Evolutionary conservation across 768 basidiomycete species (phyloP).

Genomic region (Termitomyces eurrhizus): DNA sequence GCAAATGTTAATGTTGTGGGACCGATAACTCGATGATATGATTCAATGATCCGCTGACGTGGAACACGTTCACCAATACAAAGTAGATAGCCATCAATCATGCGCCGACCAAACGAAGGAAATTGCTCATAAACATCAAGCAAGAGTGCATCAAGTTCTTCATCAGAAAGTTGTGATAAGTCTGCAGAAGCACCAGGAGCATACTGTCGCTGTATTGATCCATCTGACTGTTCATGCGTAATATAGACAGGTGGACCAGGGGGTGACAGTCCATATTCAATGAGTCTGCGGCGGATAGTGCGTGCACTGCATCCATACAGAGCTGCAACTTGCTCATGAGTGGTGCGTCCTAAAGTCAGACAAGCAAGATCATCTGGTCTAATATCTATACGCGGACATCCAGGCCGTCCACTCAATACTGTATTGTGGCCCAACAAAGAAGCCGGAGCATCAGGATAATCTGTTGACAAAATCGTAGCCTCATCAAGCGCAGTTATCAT

Average conservation of each 20-base stretch:
- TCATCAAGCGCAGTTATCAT: background rate
- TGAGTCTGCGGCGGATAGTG: background rate
- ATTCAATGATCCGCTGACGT: background rate
- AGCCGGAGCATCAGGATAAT: background rate
- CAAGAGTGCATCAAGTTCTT: background rate
- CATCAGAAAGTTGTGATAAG: background rate
- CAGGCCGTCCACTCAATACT: background rate
- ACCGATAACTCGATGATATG: background rate
- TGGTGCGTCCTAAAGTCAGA: constrained; percentile 2
- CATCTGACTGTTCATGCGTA: background rate
- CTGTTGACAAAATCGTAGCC: background rate
- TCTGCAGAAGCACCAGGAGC: background rate
- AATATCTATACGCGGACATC: background rate
- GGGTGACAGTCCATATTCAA: background rate
- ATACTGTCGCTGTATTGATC: background rate
- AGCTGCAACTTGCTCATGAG: constrained; percentile 6
- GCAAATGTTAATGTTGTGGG: background rate
- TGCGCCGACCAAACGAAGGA: no score
- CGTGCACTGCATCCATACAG: background rate
- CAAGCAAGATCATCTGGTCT: constrained; percentile 8
- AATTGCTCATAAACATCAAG: background rate
- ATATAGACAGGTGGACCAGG: background rate
- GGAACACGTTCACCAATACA: background rate
- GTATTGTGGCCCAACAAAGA: background rate
- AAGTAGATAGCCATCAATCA: no score